Evolutionary conservation across 2,329 filamentous ascomycete species (phyloP), one percentile per base, ranked within the genome.

Genomic region (Fusarium buharicum): DNA sequence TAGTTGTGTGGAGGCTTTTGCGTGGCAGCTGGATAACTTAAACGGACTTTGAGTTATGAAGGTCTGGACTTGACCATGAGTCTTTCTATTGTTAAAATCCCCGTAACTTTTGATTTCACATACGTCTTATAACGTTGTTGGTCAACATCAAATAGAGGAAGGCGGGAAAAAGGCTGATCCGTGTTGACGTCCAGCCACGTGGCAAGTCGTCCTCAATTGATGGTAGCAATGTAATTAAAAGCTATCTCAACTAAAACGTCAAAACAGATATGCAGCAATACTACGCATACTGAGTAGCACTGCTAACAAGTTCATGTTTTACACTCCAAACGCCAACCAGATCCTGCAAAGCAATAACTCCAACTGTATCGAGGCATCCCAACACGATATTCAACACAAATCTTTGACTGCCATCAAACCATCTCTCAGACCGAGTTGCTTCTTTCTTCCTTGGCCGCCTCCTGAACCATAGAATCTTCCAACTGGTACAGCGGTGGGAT

Each of bases 391-490:
- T n/a, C n/a, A n/a, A n/a, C n/a, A n/a, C n/a, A n/a, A n/a, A n/a
- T n/a, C n/a, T n/a, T n/a, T n/a, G n/a, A n/a, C n/a, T n/a, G n/a
- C 17, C 18, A 18, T 31, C 18, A 33, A 17, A 9, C 20, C n/a
- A 16, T 6, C 8, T 20, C 10, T 50, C 17, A 58, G 1, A 22
- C 45, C 17, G 44, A 40, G 10, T 11, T 40, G 17, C 40, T 50
- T 7, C 27, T 27, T 16, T 22, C 37, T 6, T 68, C 13, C 83
- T 74, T 47, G 30, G 27, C 17, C 82, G 68, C 82, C 79, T 33
- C 46, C 10, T 44, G 30, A 27, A 51, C 13, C 81, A 70, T 10
- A 4, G 53, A 37, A 16, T 31, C 38, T 24, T 65, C 57, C 50
- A 63, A 4, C 27, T 45, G 50, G 45, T 67, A 67, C 36, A 67